Percentiles rank a stretch among this genome's conserved stretches.
Evolutionary conservation across 2,329 filamentous ascomycete genomes (phyloP).

Genomic region (Phaeosphaeria sp.): DNA sequence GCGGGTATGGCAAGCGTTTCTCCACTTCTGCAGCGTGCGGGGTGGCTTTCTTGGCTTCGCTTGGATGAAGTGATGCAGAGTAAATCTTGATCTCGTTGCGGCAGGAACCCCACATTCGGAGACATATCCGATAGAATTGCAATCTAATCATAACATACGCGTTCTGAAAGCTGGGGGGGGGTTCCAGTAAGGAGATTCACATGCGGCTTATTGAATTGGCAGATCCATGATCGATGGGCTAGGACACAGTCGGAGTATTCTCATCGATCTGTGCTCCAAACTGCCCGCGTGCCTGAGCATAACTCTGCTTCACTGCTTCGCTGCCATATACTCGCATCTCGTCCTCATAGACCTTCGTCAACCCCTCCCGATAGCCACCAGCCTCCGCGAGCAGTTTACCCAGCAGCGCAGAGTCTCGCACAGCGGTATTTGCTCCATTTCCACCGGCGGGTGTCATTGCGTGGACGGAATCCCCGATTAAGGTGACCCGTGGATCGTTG

Average conservation of each 20-base stretch:
- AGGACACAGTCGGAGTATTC: slow-evolving; percentile 20
- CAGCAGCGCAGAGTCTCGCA: slow-evolving; percentile 51
- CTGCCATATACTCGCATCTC: slow-evolving; percentile 47
- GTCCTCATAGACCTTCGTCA: slow-evolving; percentile 48
- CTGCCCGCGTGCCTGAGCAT: slow-evolving; percentile 40
- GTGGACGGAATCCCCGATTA: slow-evolving; percentile 56
- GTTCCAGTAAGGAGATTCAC: background rate
- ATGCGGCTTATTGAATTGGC: background rate
- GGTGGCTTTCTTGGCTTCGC: slow-evolving; percentile 28
- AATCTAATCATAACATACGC: background rate
- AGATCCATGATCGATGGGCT: background rate
- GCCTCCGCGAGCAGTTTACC: slow-evolving; percentile 47
- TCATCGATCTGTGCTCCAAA: slow-evolving; percentile 30
- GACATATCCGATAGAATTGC: background rate
- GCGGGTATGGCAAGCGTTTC: slow-evolving; percentile 19
- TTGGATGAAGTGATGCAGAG: slow-evolving; percentile 9
- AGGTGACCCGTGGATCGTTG: slow-evolving; percentile 60
- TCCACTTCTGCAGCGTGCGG: slow-evolving; percentile 25
- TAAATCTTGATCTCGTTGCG: background rate
- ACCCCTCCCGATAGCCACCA: slow-evolving; percentile 33
- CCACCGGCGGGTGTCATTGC: slow-evolving; percentile 57
- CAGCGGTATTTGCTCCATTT: slow-evolving; percentile 55
- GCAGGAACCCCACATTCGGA: background rate
- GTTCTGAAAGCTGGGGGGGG: background rate
- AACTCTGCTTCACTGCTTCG: slow-evolving; percentile 60